A percentile compares a stretch with the other conserved stretches of the same genome.
phyloP scores from a whole-genome alignment of 805 yeast species.

The Hanseniaspora lachancei region DNA sequence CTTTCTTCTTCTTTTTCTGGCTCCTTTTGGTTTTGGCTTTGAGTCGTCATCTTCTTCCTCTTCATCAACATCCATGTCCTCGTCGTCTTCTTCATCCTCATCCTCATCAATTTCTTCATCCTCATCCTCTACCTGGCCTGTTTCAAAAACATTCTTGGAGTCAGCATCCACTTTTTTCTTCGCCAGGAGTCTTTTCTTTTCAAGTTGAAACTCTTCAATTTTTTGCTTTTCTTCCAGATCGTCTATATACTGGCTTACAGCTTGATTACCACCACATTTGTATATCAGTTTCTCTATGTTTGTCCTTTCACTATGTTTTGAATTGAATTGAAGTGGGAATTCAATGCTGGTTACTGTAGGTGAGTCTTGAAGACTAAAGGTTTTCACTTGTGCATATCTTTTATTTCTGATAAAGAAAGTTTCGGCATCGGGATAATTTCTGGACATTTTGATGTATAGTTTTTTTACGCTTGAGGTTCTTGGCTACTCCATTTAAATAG shows the following conservation, averaged over 20 bases:
- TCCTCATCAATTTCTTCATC: slow-evolving; percentile 14
- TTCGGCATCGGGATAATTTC: background rate
- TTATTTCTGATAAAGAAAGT: slow-evolving; percentile 1
- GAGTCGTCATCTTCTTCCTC: slow-evolving; percentile 12
- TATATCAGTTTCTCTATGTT: slow-evolving; percentile 49
- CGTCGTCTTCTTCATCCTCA: background rate
- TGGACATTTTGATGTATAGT: background rate
- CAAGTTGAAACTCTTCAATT: slow-evolving; percentile 28
- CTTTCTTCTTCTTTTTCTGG: slow-evolving; percentile 1
- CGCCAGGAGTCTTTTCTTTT: slow-evolving; percentile 21
- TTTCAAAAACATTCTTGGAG: slow-evolving; percentile 25
- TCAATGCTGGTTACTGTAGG: slow-evolving; percentile 69
- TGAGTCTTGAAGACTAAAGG: slow-evolving; percentile 46
- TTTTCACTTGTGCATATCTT: slow-evolving; percentile 30
- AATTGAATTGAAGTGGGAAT: slow-evolving; percentile 42
- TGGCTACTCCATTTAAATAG: too few relatives aligned
- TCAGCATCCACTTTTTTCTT: slow-evolving; percentile 17
- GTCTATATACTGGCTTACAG: slow-evolving; percentile 12
- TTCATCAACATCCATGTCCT: slow-evolving; percentile 15
- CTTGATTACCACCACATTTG: slow-evolving; percentile 49
- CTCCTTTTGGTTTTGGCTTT: background rate
- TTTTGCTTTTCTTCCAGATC: slow-evolving; percentile 29
- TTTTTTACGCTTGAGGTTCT: background rate
- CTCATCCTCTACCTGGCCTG: slow-evolving; percentile 23
- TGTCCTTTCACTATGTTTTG: slow-evolving; percentile 32